Base-by-base conservation (phyloP, 371 early-diverging fungal genomes). In the Basidiobolus meristosporus region DNA sequence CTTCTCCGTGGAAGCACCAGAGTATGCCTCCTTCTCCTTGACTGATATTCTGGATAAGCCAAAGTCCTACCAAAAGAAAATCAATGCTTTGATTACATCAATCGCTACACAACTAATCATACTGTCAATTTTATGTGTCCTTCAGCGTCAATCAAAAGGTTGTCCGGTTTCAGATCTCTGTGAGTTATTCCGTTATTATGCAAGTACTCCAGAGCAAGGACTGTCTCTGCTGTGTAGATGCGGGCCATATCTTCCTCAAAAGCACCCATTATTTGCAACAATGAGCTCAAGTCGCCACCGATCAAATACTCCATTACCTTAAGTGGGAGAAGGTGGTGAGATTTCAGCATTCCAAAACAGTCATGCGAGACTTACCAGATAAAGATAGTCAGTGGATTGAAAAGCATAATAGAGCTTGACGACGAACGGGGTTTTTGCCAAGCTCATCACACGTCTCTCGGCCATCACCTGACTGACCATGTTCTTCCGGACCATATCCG, bases 231-330 rank as follows among this genome's bases (percentile, higher is more conserved):
- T 32, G 87, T 61, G 50, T 95, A 98, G 52, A 84, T 87, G 39
- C 73, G 70, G 0, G 90, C 84, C 77, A 87, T 84, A 40, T 82
- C 79, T 46, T 83, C 84, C 14, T 83, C 77, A 39, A 96, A 62
- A 32, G 63, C 68, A 7, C 88, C 87, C 15, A 90, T 60, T 0
- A 70, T 70, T 53, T 92, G 90, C 43, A 93, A 61, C 19, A 96
- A 56, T 0, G 92, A 76, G 9, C 87, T 88, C 39, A 89, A 87
- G 51, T 96, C 97, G 1, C 97, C 97, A 18, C 97, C 97, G 48
- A 87, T 90, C 37, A 93, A 55, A 52, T 92, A 96, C 50, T 93
- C 95, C 76, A 96, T 77, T 1, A 93, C 89, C n/a, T n/a, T n/a
- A n/a, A n/a, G n/a, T n/a, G n/a, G n/a, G n/a, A n/a, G n/a, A n/a